These are phyloP conservation scores for Eucalyptus leucophloia DNA, from an alignment of 345 rosid genomes.

Conservation along the genomic window DNA sequence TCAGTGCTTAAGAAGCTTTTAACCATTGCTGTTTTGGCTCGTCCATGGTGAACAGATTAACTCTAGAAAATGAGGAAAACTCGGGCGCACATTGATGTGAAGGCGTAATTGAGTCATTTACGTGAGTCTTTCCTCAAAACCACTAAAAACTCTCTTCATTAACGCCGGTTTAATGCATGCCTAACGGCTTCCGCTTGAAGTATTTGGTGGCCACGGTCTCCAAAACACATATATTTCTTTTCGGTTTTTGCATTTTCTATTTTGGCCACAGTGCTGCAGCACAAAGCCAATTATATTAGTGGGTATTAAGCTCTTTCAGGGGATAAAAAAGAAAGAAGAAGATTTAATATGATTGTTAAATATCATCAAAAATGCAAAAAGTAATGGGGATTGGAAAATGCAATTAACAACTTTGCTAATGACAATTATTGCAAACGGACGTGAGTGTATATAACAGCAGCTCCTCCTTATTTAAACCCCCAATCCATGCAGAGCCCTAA, in stretches of 20 bases:
- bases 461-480: neutral
- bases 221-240: neutral
- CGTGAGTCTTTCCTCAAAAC: neutral
- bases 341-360: neutral
- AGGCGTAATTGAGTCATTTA: neutral
- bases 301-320: neutral
- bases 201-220: neutral
- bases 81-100: neutral
- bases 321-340: neutral
- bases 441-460: neutral
- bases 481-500: neutral
- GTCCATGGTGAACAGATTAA: neutral
- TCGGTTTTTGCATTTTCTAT: neutral
- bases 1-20: neutral
- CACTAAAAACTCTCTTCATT: neutral
- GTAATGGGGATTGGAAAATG: neutral
- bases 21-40: neutral
- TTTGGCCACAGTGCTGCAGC: neutral
- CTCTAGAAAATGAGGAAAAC: neutral
- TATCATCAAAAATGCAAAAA: neutral
- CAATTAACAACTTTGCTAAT: neutral
- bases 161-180: neutral
- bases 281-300: neutral
- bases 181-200: neutral
- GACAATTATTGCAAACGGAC: neutral